These are phyloP conservation scores for Nitzschia palea DNA, from an alignment of 108 stramenopile species.

Conservation along the genomic window DNA sequence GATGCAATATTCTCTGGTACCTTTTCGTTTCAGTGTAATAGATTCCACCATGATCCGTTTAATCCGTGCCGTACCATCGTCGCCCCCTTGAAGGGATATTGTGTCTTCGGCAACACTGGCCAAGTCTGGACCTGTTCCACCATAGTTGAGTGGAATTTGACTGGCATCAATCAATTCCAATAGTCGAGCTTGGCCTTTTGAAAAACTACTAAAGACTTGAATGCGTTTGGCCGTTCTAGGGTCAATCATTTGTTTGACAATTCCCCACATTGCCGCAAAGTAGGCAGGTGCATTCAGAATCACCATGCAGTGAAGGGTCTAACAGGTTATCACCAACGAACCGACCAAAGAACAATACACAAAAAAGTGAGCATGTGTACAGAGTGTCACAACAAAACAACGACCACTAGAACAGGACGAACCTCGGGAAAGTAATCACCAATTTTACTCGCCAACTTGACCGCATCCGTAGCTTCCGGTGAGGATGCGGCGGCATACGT, in stretches of 20 bases:
- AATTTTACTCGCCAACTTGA: constrained; percentile 43
- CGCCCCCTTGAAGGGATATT: neutral
- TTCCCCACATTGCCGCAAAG: constrained; percentile 48
- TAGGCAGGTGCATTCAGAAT: constrained; percentile 54
- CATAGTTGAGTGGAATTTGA: constrained; percentile 49
- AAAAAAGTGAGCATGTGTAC: neutral
- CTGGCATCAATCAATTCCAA: constrained; percentile 29
- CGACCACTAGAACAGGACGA: neutral
- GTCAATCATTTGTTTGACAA: constrained; percentile 50
- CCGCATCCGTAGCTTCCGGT: constrained; percentile 51
- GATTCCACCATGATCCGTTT: neutral
- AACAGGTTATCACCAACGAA: neutral
- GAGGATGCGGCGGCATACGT: constrained; percentile 38
- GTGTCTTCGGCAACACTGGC: neutral
- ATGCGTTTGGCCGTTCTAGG: constrained; percentile 42
- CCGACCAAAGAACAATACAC: neutral
- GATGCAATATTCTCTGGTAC: neutral
- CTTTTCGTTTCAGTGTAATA: neutral
- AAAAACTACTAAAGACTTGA: constrained; percentile 27
- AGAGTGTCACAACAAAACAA: neutral
- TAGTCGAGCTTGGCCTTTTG: constrained; percentile 25
- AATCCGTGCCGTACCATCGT: neutral
- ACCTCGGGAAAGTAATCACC: constrained; percentile 45
- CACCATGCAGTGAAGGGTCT: constrained; percentile 47
- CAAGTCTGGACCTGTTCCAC: constrained; percentile 19